Conservation (phyloP, 129 eudicot genomes). For the Pulicaria dysenterica region DNA sequence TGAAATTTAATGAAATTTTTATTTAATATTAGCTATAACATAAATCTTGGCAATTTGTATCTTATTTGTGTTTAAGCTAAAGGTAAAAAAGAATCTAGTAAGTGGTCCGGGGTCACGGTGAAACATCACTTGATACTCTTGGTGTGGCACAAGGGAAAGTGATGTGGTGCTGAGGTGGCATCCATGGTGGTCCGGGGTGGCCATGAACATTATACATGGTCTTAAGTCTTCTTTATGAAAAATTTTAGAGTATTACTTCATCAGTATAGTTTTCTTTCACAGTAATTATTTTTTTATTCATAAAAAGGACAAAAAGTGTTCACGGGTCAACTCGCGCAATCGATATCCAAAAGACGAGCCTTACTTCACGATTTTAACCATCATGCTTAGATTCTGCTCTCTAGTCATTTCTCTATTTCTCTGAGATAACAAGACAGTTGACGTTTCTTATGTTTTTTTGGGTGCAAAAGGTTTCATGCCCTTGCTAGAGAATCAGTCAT, state of each 20-base stretch:
- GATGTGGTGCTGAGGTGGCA: too few relatives aligned
- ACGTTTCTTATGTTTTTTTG: not conserved
- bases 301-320: not conserved
- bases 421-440: not conserved
- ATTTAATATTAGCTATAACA: too few relatives aligned
- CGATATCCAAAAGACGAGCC: not conserved
- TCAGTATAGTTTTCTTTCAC: not conserved
- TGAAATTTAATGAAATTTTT: too few relatives aligned
- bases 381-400: not conserved
- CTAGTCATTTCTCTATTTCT: not conserved
- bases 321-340: not conserved
- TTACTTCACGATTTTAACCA: not conserved
- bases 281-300: not conserved
- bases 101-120: too few relatives aligned
- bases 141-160: too few relatives aligned
- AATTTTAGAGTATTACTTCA: not conserved
- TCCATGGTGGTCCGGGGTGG: too few relatives aligned
- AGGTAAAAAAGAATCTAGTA: too few relatives aligned
- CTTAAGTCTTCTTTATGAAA: not conserved
- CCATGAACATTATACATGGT: too few relatives aligned
- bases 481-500: constrained; percentile 5
- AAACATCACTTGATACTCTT: too few relatives aligned
- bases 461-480: not conserved
- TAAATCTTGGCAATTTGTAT: too few relatives aligned
- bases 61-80: too few relatives aligned